Evolutionary conservation across 2,329 filamentous ascomycete species (phyloP), one percentile per base, ranked within the genome.

Genomic region (Aspergillus persii): DNA sequence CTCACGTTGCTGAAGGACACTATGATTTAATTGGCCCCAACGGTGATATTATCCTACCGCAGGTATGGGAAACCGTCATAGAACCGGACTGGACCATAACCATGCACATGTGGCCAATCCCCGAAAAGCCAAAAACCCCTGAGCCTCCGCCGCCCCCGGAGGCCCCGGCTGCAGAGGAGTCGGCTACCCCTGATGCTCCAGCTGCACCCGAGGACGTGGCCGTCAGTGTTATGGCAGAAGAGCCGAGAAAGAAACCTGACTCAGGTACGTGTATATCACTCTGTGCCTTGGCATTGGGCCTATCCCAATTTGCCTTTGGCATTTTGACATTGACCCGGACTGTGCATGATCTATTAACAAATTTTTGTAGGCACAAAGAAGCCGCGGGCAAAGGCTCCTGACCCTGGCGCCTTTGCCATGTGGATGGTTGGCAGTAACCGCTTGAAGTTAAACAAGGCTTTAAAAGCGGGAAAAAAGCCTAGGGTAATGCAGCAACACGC

Each of bases 1-100:
- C 86, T 15, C 89, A 92, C 66, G 90, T 95, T 29, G 85, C 87
- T 64, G 84, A 90, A 59, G 90, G 91, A 1, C 89, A 91, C 69
- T 95, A 92, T 74, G 91, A 95, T 71, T 79, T 95, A 47, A 83
- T 91, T 54, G 91, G 89, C 0, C 90, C 91, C 4, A 86, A 91
- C 67, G 89, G 89, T 46, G 89, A 95, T 72, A 92, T 94, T 63
- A 93, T 95, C 67, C 84, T 95, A 46, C 89, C 90, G 5, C 83
- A 87, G 58, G 86, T 94, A 12, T 95, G 91, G 91, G 90, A 93
- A 65, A 90, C 87, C 66, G 88, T 91, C 49, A 81, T 95, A 54
- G 84, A 94, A 73, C 91, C 91, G 2, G 90, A 93, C 71, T 90
- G 87, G 87, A 78, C 83, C 48, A 82, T 89, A 62, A 87, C 84